Evolutionary conservation across 2,329 filamentous ascomycete species (phyloP), one percentile per base, ranked within the genome.

Genomic region (Sporothrix mexicana): DNA sequence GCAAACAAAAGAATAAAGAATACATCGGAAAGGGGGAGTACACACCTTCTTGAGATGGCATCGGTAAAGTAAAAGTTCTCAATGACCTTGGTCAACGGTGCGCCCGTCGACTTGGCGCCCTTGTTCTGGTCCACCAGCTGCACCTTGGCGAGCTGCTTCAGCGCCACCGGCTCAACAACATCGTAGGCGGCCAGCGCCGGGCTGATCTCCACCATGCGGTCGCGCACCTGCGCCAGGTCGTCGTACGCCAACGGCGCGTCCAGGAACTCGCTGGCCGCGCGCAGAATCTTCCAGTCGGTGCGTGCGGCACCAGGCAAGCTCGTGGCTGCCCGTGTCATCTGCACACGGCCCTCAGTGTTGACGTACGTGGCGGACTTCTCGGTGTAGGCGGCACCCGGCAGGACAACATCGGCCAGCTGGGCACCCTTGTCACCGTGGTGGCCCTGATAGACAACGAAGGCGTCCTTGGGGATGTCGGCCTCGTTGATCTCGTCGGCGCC

Each of bases 61-160:
- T 99, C 95, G 82, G 96, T 99, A 84, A 98, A 97, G 86, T 95
- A 99, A 83, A 99, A 99, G 86, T 99, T 93, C 79, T 97, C 91
- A 78, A 99, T 93, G 73, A 92, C 90, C 83, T 93, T 93, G 86
- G 91, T 93, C 79, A 99, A 87, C 43, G 93, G 89, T 78, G 87
- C 84, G n/a, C 90, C 91, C 55, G 86, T 91, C n/a, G 87, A 79
- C 83, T 93, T 92, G 69, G 90, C 84, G 66, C 93, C 94, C 89
- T 96, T 97, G 87, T 98, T 98, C 83, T 97, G 93, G 80, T 98
- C 96, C 70, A 97, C 93, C 73, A 99, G 87, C 84, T 98, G 95
- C 73, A 97, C 92, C 87, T 95, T 98, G 88, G 93, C 94, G 78
- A 98, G 85, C 75, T 89, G 85, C 77, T 86, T 85, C 74, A 97